Conservation (phyloP, 2,329 filamentous ascomycete species). For the Trichocomaceae sp. region DNA sequence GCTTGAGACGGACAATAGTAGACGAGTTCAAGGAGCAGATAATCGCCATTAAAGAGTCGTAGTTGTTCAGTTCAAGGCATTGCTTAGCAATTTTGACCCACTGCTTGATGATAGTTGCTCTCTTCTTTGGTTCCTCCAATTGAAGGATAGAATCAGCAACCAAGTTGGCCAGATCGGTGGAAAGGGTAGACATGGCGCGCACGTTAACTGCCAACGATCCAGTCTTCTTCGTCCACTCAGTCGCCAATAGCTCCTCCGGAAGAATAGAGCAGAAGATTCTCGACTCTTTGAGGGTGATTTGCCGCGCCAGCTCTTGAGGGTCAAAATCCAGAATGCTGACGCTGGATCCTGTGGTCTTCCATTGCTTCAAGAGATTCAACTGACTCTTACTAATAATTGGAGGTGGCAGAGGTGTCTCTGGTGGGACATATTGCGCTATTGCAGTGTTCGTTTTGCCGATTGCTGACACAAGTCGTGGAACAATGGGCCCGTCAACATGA, state of each 20-base stretch:
- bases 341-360: constrained; percentile 62
- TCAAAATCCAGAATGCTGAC: constrained; percentile 86
- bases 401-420: constrained; percentile 64
- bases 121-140: constrained; percentile 84
- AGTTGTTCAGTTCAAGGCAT: constrained; percentile 86
- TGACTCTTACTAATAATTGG: constrained; percentile 70
- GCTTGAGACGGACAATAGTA: constrained; percentile 77
- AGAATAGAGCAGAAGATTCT: constrained; percentile 84
- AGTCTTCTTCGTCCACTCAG: constrained; percentile 88
- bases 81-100: constrained; percentile 93
- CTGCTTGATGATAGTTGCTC: constrained; percentile 85
- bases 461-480: constrained; percentile 74
- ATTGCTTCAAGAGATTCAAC: constrained; percentile 61
- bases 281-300: constrained; percentile 89
- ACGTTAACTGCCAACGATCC: constrained; percentile 78
- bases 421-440: constrained; percentile 61
- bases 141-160: constrained; percentile 89
- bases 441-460: constrained; percentile 83
- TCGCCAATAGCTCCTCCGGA: constrained; percentile 82
- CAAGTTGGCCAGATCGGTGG: constrained; percentile 85
- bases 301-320: constrained; percentile 79
- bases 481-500: constrained; percentile 63
- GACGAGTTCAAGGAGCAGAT: constrained; percentile 90
- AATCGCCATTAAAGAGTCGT: constrained; percentile 94
- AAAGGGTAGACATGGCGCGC: constrained; percentile 85